phyloP scores from a whole-genome alignment of 306 rosid species.

The Prunus mume region DNA sequence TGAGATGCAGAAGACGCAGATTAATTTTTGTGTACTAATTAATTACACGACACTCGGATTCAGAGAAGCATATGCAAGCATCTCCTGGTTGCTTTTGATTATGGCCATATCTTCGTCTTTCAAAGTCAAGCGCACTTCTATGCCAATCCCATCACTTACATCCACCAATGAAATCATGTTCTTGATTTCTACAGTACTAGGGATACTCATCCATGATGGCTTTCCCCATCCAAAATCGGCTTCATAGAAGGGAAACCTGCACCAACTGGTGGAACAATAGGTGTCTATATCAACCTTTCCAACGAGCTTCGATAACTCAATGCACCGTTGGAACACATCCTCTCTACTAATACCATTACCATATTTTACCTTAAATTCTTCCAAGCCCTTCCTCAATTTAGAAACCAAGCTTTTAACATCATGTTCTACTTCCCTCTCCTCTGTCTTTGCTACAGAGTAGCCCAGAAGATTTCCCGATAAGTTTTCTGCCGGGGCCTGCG shows the following conservation, averaged over 20 bases:
- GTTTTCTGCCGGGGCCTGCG: conserved; percentile 18
- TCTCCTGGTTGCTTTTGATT: conserved; percentile 9
- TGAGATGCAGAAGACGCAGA: too few species aligned
- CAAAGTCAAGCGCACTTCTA: conserved; percentile 7
- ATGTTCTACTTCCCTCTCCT: conserved; percentile 1
- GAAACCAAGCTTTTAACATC: not conserved
- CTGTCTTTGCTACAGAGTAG: not conserved
- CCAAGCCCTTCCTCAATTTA: not conserved
- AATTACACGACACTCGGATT: not conserved
- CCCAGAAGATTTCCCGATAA: conserved; percentile 44
- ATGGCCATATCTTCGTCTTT: not conserved
- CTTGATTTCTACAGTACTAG: not conserved
- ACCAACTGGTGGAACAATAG: conserved; percentile 11
- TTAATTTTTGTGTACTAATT: not conserved
- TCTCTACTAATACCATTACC: not conserved
- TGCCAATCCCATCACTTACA: conserved; percentile 19
- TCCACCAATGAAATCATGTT: conserved; percentile 15
- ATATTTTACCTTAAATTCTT: not conserved
- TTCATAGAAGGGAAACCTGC: conserved; percentile 17
- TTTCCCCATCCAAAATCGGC: conserved; percentile 34
- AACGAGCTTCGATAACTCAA: not conserved
- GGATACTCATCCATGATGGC: conserved; percentile 26
- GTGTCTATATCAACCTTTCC: not conserved
- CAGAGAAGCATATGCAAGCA: not conserved
- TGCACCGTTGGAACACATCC: not conserved